Evolutionary conservation across 257 asterid species (phyloP), one percentile per base, ranked within the genome.

Genomic region (Nicotiana benthamiana): DNA sequence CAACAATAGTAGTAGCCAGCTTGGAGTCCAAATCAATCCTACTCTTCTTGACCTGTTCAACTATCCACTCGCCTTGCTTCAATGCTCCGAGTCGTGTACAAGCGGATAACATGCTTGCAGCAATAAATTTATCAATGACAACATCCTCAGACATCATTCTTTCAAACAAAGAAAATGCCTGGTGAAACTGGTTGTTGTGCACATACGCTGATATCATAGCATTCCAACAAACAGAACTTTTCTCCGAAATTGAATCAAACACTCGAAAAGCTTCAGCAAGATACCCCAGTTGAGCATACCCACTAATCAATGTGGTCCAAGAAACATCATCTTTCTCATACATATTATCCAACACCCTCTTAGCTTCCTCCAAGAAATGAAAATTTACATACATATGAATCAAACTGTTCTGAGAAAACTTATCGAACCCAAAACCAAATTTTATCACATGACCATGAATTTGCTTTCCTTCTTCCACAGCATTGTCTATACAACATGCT

Each of bases 261-360:
- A 90, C 84, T 15, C 17, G 68, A 75, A 75, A 59, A 28, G 96
- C 98, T 61, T 91, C 91, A 32, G 90, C 90, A 20, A 93, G 79
- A 52, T 70, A 66, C 4, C 96, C 97, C 72, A 80, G 56, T 11
- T 80, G 90, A 3, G 95, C 89, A 79, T 81, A 93, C 2, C 98
- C 97, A 81, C 91, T 89, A 59, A 93, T 93, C 90, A 93, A 80
- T 28, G 97, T 90, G n/a, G 97, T 94, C 94, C 96, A 94, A 67
- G 98, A 90, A 83, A 94, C 93, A 79, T 88, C 89, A 79, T 93
- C 95, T 87, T 85, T 92, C 17, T 57, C 11, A 3, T 12, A 82
- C 86, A 91, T 64, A 36, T 61, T 75, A 82, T 88, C 91, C 56
- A 94, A 93, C 84, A 89, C 96, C 89, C 81, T 88, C 40, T 52